A percentile compares a stretch with the other conserved stretches of the same genome.
Conservation (phyloP, 2,329 filamentous ascomycete species). For the Ophiostoma sp. region DNA sequence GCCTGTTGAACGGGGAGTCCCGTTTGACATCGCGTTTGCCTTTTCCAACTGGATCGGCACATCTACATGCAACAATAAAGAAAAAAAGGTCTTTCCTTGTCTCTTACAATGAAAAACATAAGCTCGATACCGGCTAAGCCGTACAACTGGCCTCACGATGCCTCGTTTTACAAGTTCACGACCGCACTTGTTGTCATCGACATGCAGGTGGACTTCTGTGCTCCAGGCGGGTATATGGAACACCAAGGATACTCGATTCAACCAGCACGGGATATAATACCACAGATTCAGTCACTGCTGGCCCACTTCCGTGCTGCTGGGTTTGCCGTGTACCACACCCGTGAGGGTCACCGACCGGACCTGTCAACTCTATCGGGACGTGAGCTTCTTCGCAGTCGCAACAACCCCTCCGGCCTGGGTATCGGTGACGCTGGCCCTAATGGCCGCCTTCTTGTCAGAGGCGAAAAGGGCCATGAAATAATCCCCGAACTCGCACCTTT, state of each 20-base stretch:
- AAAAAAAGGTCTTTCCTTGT: neutral
- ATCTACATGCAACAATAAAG: neutral
- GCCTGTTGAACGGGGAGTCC: neutral
- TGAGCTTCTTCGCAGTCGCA: slow-evolving; percentile 21
- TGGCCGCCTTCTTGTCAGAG: slow-evolving; percentile 23
- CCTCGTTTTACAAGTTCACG: neutral
- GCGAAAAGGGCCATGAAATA: slow-evolving; percentile 22
- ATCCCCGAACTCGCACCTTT: slow-evolving; percentile 20
- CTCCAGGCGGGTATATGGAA: slow-evolving; percentile 23
- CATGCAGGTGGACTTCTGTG: slow-evolving; percentile 25
- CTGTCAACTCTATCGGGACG: slow-evolving; percentile 20
- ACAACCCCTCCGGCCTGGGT: slow-evolving; percentile 18
- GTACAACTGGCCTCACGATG: slow-evolving; percentile 23
- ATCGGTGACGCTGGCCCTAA: slow-evolving; percentile 23
- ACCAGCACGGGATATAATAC: slow-evolving; percentile 21
- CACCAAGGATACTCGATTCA: slow-evolving; percentile 22
- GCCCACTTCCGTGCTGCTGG: slow-evolving; percentile 15
- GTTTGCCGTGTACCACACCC: slow-evolving; percentile 23
- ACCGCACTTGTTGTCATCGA: slow-evolving; percentile 23
- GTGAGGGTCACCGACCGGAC: slow-evolving; percentile 24
- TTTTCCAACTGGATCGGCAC: neutral
- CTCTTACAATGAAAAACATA: neutral
- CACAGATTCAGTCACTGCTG: slow-evolving; percentile 15
- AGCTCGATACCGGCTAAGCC: slow-evolving; percentile 19
- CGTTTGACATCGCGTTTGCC: neutral